Evolutionary conservation across 139 green algal genomes (phyloP).

Genomic region (Tetraselmis chui): DNA sequence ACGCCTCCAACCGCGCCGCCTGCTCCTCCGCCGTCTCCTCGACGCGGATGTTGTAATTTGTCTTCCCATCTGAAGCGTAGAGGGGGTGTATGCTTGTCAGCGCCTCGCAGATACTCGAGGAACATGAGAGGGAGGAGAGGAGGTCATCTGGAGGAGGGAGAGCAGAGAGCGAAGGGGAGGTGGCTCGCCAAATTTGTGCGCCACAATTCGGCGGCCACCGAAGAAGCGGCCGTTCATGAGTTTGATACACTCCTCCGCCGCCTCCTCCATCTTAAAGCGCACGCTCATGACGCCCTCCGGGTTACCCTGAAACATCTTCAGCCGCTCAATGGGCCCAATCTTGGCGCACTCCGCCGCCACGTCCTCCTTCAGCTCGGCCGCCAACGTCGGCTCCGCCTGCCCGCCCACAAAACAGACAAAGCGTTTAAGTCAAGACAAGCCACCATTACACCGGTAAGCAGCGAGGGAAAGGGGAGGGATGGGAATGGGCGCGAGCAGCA

Average conservation of each 20-base stretch:
- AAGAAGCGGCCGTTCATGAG: slow-evolving; percentile 89
- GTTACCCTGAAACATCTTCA: slow-evolving; percentile 68
- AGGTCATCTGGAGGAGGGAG: too few species aligned
- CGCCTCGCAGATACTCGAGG: too few species aligned
- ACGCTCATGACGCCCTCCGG: slow-evolving; percentile 77
- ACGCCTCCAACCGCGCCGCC: slow-evolving; percentile 62
- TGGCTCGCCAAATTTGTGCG: slow-evolving; percentile 62
- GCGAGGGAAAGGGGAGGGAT: slow-evolving; percentile 3
- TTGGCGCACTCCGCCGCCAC: slow-evolving; percentile 69
- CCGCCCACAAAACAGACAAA: too few species aligned
- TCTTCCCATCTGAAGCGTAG: slow-evolving; percentile 53
- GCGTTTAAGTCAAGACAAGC: too few species aligned
- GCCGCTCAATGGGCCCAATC: slow-evolving; percentile 46
- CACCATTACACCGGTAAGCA: too few species aligned
- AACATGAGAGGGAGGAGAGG: too few species aligned
- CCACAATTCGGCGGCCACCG: slow-evolving; percentile 63
- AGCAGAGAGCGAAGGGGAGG: too few species aligned
- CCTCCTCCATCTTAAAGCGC: slow-evolving; percentile 63
- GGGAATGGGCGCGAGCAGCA: slow-evolving; percentile 6
- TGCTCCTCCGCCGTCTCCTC: slow-evolving; percentile 75
- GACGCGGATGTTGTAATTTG: slow-evolving; percentile 65
- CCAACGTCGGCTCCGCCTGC: slow-evolving; percentile 16
- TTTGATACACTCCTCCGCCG: slow-evolving; percentile 61
- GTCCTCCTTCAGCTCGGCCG: slow-evolving; percentile 78
- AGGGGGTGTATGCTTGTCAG: too few species aligned